Conservation (phyloP, 768 basidiomycete species). For the Suillus discolor region DNA sequence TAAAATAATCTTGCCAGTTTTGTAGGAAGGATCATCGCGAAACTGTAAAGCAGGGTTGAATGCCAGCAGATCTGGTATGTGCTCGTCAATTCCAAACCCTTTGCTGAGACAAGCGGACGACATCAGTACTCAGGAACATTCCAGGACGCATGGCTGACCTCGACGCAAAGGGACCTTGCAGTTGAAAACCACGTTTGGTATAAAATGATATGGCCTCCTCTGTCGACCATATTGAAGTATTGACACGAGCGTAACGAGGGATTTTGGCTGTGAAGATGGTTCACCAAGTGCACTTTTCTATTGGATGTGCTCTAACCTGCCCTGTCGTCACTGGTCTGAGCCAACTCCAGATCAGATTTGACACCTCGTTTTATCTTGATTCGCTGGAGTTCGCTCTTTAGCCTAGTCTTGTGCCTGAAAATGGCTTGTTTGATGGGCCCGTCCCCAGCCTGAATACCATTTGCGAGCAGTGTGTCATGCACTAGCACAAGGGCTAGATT, state of each 20-base stretch:
- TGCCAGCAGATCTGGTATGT: slow-evolving; percentile 80
- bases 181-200: slow-evolving; percentile 53
- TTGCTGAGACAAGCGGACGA: slow-evolving; percentile 41
- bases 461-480: slow-evolving; percentile 84
- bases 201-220: slow-evolving; percentile 66
- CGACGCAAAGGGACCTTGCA: slow-evolving; percentile 55
- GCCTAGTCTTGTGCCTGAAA: slow-evolving; percentile 84
- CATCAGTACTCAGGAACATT: background rate
- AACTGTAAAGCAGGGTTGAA: slow-evolving; percentile 72
- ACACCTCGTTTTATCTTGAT: slow-evolving; percentile 78
- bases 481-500: slow-evolving; percentile 85
- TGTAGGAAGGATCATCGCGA: slow-evolving; percentile 72
- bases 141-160: slow-evolving; percentile 38
- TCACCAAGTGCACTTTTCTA: background rate
- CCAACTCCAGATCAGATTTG: slow-evolving; percentile 65
- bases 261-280: slow-evolving; percentile 52
- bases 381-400: slow-evolving; percentile 84
- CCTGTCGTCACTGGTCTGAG: slow-evolving; percentile 58
- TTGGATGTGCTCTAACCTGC: slow-evolving; percentile 49
- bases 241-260: slow-evolving; percentile 86
- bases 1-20: slow-evolving; percentile 80
- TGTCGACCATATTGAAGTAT: slow-evolving; percentile 67
- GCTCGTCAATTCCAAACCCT: slow-evolving; percentile 72
- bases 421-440: slow-evolving; percentile 89
- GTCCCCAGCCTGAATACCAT: slow-evolving; percentile 88